Percentiles rank a stretch among this genome's conserved stretches.
phyloP scores from a whole-genome alignment of 2,329 filamentous ascomycete species.

The Elsinoe perseae region DNA sequence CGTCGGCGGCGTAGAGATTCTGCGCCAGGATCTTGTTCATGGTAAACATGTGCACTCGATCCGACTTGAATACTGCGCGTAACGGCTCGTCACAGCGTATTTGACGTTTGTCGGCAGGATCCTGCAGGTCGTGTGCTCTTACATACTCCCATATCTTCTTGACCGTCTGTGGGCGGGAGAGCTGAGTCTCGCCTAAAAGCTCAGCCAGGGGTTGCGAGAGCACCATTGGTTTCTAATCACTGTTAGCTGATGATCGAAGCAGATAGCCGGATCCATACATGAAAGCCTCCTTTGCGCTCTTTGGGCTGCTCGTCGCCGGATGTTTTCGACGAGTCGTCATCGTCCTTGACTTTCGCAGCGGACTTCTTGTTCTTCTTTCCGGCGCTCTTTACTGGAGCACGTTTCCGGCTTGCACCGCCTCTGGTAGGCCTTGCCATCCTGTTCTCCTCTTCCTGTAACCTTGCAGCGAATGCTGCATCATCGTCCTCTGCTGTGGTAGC shows the following conservation, averaged over 20 bases:
- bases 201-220: slow-evolving; percentile 63
- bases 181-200: slow-evolving; percentile 63
- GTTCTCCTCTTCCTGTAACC: slow-evolving; percentile 90
- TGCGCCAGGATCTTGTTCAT: slow-evolving; percentile 96
- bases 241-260: background rate
- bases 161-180: slow-evolving; percentile 90
- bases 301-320: slow-evolving; percentile 52
- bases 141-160: slow-evolving; percentile 97
- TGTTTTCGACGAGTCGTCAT: slow-evolving; percentile 70
- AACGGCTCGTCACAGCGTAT: slow-evolving; percentile 89
- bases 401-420: slow-evolving; percentile 57
- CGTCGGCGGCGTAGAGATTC: slow-evolving; percentile 80
- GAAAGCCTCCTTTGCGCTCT: slow-evolving; percentile 80
- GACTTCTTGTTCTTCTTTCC: slow-evolving; percentile 64
- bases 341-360: slow-evolving; percentile 62
- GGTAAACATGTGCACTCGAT: slow-evolving; percentile 94
- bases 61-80: slow-evolving; percentile 84
- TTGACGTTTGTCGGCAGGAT: slow-evolving; percentile 82
- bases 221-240: slow-evolving; percentile 58
- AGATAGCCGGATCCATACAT: slow-evolving; percentile 45
- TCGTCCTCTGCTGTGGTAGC: slow-evolving; percentile 60
- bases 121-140: slow-evolving; percentile 78
- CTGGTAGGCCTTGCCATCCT: slow-evolving; percentile 55
- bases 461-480: slow-evolving; percentile 79
- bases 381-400: slow-evolving; percentile 55